Percentiles rank a stretch among this genome's conserved stretches.
Evolutionary conservation across 1,139 yeast genomes (phyloP).

Genomic region (Kluyveromyces sp.): DNA sequence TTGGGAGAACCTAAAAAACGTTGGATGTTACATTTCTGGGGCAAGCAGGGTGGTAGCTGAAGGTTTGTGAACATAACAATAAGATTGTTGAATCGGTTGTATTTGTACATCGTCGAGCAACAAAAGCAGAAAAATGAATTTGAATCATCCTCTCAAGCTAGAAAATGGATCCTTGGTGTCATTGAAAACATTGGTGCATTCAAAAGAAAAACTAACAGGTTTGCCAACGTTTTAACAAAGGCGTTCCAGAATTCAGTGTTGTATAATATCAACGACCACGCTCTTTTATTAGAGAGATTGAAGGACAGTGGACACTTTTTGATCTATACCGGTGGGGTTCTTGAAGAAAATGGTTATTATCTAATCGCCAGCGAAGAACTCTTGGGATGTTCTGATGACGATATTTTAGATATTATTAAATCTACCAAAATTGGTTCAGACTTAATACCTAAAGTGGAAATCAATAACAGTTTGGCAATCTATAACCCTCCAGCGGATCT

Average conservation of each 20-base stretch:
- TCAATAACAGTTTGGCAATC: slow-evolving; percentile 25
- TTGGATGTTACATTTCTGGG: slow-evolving; percentile 73
- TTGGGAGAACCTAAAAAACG: slow-evolving; percentile 66
- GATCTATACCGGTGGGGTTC: slow-evolving; percentile 60
- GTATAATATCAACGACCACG: slow-evolving; percentile 54
- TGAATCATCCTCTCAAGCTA: slow-evolving; percentile 49
- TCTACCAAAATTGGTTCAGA: slow-evolving; percentile 35
- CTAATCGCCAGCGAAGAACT: slow-evolving; percentile 33
- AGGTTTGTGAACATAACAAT: slow-evolving; percentile 58
- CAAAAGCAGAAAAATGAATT: slow-evolving; percentile 53
- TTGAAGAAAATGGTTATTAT: slow-evolving; percentile 60
- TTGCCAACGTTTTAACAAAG: slow-evolving; percentile 58
- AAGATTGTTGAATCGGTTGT: slow-evolving; percentile 60
- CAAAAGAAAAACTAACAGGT: slow-evolving; percentile 76
- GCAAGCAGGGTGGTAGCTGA: slow-evolving; percentile 79
- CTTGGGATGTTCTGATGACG: slow-evolving; percentile 31
- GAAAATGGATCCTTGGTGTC: slow-evolving; percentile 73
- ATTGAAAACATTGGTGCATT: slow-evolving; percentile 81
- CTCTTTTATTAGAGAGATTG: slow-evolving; percentile 42
- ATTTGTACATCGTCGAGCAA: slow-evolving; percentile 66
- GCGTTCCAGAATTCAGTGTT: slow-evolving; percentile 72
- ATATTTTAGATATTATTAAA: slow-evolving; percentile 30
- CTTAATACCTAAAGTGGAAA: slow-evolving; percentile 26
- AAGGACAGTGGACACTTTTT: slow-evolving; percentile 66
- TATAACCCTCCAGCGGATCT: slow-evolving; percentile 23